Percentiles rank a stretch among this genome's conserved stretches.
phyloP scores from a whole-genome alignment of 2,329 filamentous ascomycete genomes.

The Fusarium kyushuense region DNA sequence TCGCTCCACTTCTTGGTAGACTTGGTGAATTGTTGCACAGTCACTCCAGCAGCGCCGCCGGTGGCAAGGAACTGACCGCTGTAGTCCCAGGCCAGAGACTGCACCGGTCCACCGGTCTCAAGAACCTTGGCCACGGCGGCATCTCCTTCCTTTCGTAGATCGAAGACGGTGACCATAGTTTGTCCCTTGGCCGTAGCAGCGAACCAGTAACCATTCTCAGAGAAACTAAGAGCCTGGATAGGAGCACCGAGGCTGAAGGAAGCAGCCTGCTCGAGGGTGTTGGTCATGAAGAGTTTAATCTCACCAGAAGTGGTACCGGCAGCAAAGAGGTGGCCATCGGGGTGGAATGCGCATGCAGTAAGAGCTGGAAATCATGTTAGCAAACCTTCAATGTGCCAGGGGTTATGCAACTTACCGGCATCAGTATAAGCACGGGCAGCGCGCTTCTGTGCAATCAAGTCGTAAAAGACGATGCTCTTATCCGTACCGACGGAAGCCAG shows the following conservation, averaged over 20 bases:
- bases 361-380: slow-evolving; percentile 65
- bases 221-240: slow-evolving; percentile 84
- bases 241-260: slow-evolving; percentile 77
- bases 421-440: slow-evolving; percentile 85
- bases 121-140: slow-evolving; percentile 85
- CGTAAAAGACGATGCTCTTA: slow-evolving; percentile 93
- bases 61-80: slow-evolving; percentile 92
- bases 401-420: slow-evolving; percentile 70
- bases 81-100: slow-evolving; percentile 89
- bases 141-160: slow-evolving; percentile 90
- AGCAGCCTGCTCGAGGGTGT: slow-evolving; percentile 80
- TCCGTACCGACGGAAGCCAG: slow-evolving; percentile 89
- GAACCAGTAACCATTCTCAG: slow-evolving; percentile 97
- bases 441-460: slow-evolving; percentile 74
- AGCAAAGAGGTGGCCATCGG: slow-evolving; percentile 94
- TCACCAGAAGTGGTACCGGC: slow-evolving; percentile 83
- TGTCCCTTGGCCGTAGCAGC: slow-evolving; percentile 84
- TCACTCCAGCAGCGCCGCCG: slow-evolving; percentile 81
- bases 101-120: slow-evolving; percentile 82
- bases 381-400: background rate
- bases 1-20: slow-evolving; percentile 89
- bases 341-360: slow-evolving; percentile 87
- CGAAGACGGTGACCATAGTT: slow-evolving; percentile 86
- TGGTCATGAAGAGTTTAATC: slow-evolving; percentile 90
- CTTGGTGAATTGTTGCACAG: slow-evolving; percentile 92